Evolutionary conservation across 805 yeast genomes (phyloP), one percentile per base, ranked within the genome.

Genomic region (Wickerhamomyces chambardii): DNA sequence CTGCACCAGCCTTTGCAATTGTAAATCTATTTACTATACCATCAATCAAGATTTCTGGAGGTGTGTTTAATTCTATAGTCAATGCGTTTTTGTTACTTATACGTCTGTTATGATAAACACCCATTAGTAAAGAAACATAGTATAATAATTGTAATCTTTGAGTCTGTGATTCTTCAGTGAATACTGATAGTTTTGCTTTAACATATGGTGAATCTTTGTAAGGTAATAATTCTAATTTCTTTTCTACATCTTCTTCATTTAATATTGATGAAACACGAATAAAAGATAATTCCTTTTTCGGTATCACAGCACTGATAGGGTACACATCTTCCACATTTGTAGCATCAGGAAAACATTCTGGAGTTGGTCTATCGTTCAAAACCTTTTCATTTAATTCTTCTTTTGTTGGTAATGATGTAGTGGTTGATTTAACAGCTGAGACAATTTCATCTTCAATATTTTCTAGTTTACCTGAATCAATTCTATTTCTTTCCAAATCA

Each of bases 251-350:
- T n/a, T 57, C 45, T 47, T 78, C 89, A 35, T 69, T 65, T 42
- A 82, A 50, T 10, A 81, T 51, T n/a, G 76, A 57, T 31, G 71
- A 77, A 27, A 82, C 78, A 42, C 85, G 74, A 43, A 89, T 72
- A 41, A 66, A 64, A 27, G 64, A 59, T 60, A 78, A 70, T 55
- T 84, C 92, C 39, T 63, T 64, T 45, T 64, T 61, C 37, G 92
- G 80, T 55, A 92, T 75, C 52, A 92, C 74, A 48, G 66, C 74
- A 39, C 66, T 64, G 29, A 87, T 47, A 28, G 95, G 84, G 55
- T 89, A 92, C 31, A 89, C 70, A 41, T 86, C 92, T 48, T 81
- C 87, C 28, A 82, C 90, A 35, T 70, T 68, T 9, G 84, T 78
- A n/a, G 97, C 95, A 33, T 75, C 84, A 24, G 70, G 70, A 49